A percentile compares a stretch with the other conserved stretches of the same genome.
Evolutionary conservation across 192 early-diverging fungal species (phyloP).

Genomic region (Gonapodya prolifera): DNA sequence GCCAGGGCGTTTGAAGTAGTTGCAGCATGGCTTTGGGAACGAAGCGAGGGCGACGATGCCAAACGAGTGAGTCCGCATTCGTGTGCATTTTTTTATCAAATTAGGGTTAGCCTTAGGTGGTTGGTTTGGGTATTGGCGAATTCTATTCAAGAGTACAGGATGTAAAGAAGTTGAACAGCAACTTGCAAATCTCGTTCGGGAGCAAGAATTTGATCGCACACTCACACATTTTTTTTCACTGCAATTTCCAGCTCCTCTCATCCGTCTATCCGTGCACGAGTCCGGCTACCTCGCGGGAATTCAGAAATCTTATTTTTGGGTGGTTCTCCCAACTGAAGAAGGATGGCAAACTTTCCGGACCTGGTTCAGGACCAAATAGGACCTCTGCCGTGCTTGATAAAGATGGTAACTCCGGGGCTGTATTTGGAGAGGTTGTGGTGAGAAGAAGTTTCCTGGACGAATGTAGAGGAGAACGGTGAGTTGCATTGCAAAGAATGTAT

Average conservation of each 20-base stretch:
- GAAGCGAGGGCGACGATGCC: not conserved
- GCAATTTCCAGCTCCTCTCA: not conserved
- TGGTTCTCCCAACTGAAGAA: not conserved
- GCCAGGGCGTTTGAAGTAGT: not conserved
- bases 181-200: too few relatives aligned
- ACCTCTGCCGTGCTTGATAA: not conserved
- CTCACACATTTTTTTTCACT: too few relatives aligned
- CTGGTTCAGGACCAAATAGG: not conserved
- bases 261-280: not conserved
- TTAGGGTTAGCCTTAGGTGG: too few relatives aligned
- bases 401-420: not conserved
- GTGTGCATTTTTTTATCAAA: too few relatives aligned
- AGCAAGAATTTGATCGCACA: too few relatives aligned
- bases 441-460: not conserved
- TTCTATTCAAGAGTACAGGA: too few relatives aligned
- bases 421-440: not conserved
- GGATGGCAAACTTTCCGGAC: not conserved
- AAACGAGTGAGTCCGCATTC: not conserved
- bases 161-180: too few relatives aligned
- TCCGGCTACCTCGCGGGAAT: not conserved
- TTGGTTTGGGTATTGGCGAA: too few relatives aligned
- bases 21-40: not conserved
- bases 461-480: not conserved
- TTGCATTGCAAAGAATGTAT: not conserved
- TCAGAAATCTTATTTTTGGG: not conserved